Conservation (phyloP, 805 yeast genomes). For the Zygosaccharomyces pseudorouxii region DNA sequence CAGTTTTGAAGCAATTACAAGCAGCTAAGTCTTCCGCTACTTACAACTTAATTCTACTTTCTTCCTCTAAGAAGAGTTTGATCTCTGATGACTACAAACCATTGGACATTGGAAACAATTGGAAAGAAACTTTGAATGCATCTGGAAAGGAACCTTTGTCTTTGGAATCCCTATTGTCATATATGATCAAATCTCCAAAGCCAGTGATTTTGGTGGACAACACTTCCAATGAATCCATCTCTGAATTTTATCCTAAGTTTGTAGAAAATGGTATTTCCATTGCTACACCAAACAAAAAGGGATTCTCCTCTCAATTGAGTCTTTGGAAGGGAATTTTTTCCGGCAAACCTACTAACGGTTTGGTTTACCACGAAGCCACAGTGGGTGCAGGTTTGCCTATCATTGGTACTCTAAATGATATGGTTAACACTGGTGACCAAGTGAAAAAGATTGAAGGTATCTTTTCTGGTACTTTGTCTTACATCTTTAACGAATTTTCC, state of each 20-base stretch:
- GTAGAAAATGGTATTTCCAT: slow-evolving; percentile 76
- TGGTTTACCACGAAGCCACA: slow-evolving; percentile 96
- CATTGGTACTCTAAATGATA: slow-evolving; percentile 80
- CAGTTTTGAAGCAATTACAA: slow-evolving; percentile 78
- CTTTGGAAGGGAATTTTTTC: slow-evolving; percentile 78
- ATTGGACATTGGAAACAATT: slow-evolving; percentile 47
- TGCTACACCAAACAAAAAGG: slow-evolving; percentile 98
- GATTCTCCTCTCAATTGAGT: slow-evolving; percentile 71
- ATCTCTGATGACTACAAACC: slow-evolving; percentile 67
- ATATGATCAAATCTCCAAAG: slow-evolving; percentile 55
- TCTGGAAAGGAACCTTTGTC: slow-evolving; percentile 46
- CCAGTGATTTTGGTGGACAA: slow-evolving; percentile 91
- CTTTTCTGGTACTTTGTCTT: slow-evolving; percentile 91
- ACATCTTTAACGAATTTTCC: slow-evolving; percentile 90
- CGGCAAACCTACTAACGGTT: slow-evolving; percentile 48
- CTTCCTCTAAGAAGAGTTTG: slow-evolving; percentile 68
- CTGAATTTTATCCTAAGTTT: slow-evolving; percentile 71
- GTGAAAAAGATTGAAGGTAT: slow-evolving; percentile 91
- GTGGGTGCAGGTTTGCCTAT: slow-evolving; percentile 99
- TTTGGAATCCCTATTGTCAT: slow-evolving; percentile 55
- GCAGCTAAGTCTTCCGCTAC: slow-evolving; percentile 54
- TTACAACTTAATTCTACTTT: slow-evolving; percentile 75
- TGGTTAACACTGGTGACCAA: slow-evolving; percentile 89
- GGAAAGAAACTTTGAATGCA: slow-evolving; percentile 47
- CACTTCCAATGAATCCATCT: slow-evolving; percentile 79